phyloP scores from a whole-genome alignment of 768 basidiomycete species.

The Tephrocybe rancida region DNA sequence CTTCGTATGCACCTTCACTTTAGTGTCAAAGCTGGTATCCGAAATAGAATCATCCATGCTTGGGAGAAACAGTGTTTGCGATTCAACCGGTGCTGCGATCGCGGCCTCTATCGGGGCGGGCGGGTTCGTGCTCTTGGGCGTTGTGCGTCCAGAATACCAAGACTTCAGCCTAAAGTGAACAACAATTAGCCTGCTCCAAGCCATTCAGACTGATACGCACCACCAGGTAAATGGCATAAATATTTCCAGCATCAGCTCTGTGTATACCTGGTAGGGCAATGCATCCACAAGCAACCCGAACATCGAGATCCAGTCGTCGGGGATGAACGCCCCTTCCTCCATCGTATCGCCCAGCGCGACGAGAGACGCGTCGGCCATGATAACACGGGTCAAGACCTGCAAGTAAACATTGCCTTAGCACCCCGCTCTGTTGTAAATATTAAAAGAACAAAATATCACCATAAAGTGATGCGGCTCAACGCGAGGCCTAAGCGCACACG shows the following conservation, averaged over 20 bases:
- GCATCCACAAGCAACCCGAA: constrained; percentile 4
- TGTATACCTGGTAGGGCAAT: neutral
- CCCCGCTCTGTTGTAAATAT: neutral
- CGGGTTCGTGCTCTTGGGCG: neutral
- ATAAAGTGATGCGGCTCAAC: neutral
- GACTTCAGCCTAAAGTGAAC: constrained; percentile 3
- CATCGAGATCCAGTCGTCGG: constrained; percentile 8
- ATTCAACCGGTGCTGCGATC: neutral
- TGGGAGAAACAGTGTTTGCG: constrained; percentile 1
- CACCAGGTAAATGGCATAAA: constrained; percentile 5
- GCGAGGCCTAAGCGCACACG: neutral
- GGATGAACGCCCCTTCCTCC: neutral
- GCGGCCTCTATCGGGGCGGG: neutral
- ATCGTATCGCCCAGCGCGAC: constrained; percentile 3
- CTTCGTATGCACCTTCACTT: too few species aligned
- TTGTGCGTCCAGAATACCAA: neutral
- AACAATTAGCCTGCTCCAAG: neutral
- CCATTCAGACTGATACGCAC: neutral
- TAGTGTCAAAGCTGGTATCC: neutral
- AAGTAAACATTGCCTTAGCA: neutral
- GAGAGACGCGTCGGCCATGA: constrained; percentile 2
- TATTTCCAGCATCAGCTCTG: neutral
- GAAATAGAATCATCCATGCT: neutral
- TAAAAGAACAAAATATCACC: neutral
- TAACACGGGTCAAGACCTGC: neutral